A percentile compares a stretch with the other conserved stretches of the same genome.
Evolutionary conservation across 768 basidiomycete species (phyloP).

Genomic region (Pulveroboletus sp.): DNA sequence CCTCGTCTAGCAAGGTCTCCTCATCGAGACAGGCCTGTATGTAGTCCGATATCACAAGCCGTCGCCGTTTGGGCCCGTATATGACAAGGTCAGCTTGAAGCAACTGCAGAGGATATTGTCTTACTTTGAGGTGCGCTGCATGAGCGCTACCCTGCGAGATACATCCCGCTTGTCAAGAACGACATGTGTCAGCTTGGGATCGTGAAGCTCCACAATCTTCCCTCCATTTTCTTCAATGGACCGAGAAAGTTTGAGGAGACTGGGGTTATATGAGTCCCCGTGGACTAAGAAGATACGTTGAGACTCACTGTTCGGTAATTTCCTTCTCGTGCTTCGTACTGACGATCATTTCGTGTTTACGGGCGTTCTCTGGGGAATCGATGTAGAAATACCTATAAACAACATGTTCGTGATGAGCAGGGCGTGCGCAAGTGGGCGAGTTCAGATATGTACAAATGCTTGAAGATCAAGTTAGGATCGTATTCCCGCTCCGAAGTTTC

Average conservation of each 20-base stretch:
- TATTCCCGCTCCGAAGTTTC: slow-evolving; percentile 74
- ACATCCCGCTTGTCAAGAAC: slow-evolving; percentile 80
- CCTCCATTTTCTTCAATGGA: slow-evolving; percentile 71
- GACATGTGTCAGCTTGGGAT: slow-evolving; percentile 83
- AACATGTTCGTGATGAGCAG: background rate
- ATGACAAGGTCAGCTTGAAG: slow-evolving; percentile 10
- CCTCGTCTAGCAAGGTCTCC: slow-evolving; percentile 78
- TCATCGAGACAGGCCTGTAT: slow-evolving; percentile 80
- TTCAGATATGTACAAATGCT: slow-evolving; percentile 58
- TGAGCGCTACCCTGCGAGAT: slow-evolving; percentile 65
- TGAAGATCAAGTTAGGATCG: slow-evolving; percentile 75
- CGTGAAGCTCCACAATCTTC: slow-evolving; percentile 57
- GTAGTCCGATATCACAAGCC: slow-evolving; percentile 75
- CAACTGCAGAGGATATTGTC: slow-evolving; percentile 20
- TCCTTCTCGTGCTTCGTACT: slow-evolving; percentile 50
- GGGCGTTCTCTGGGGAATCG: slow-evolving; percentile 75
- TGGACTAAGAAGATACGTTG: background rate
- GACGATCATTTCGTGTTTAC: slow-evolving; percentile 55
- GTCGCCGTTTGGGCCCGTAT: slow-evolving; percentile 81
- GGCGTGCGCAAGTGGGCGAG: background rate
- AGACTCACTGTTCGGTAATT: slow-evolving; percentile 50
- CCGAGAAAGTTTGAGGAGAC: slow-evolving; percentile 50
- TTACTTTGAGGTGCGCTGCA: slow-evolving; percentile 68
- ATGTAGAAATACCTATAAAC: slow-evolving; percentile 78
- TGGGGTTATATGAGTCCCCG: slow-evolving; percentile 25